Evolutionary conservation across 2,329 filamentous ascomycete species (phyloP).

Genomic region (Xylariaceae sp.): DNA sequence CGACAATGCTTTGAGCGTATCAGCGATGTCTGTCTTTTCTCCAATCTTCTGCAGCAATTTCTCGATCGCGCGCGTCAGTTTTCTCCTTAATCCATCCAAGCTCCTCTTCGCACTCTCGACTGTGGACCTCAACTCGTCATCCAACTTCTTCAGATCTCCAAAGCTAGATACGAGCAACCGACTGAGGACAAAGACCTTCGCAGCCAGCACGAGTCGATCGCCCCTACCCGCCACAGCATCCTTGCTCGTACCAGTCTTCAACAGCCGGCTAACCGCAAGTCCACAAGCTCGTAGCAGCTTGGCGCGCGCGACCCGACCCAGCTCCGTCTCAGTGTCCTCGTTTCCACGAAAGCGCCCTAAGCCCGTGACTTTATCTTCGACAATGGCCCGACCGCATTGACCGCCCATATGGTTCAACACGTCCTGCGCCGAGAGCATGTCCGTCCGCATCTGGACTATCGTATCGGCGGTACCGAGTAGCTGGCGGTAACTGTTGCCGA

Average conservation of each 20-base stretch:
- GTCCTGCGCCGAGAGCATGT: slow-evolving; percentile 69
- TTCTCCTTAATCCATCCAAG: slow-evolving; percentile 55
- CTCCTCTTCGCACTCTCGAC: slow-evolving; percentile 61
- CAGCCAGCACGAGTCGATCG: slow-evolving; percentile 50
- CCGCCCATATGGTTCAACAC: slow-evolving; percentile 67
- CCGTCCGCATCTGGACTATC: slow-evolving; percentile 82
- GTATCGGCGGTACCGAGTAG: slow-evolving; percentile 86
- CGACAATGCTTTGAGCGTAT: slow-evolving; percentile 67
- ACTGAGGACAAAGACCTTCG: slow-evolving; percentile 72
- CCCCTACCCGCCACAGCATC: slow-evolving; percentile 34
- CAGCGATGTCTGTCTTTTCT: slow-evolving; percentile 42
- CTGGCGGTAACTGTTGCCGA: slow-evolving; percentile 72
- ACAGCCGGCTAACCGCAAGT: slow-evolving; percentile 44
- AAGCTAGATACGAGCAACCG: slow-evolving; percentile 71
- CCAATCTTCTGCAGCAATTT: slow-evolving; percentile 61
- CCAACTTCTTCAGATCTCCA: slow-evolving; percentile 40
- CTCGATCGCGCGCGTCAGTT: slow-evolving; percentile 63
- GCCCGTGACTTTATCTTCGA: slow-evolving; percentile 61
- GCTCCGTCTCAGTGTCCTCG: slow-evolving; percentile 24
- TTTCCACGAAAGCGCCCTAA: slow-evolving; percentile 43
- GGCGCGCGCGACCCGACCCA: slow-evolving; percentile 38
- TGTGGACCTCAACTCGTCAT: slow-evolving; percentile 32
- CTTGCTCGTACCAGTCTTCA: slow-evolving; percentile 37
- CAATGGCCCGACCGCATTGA: slow-evolving; percentile 66
- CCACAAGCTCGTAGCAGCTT: slow-evolving; percentile 50